Evolutionary conservation across 345 rosid species (phyloP).

Genomic region (Turnera subulata): DNA sequence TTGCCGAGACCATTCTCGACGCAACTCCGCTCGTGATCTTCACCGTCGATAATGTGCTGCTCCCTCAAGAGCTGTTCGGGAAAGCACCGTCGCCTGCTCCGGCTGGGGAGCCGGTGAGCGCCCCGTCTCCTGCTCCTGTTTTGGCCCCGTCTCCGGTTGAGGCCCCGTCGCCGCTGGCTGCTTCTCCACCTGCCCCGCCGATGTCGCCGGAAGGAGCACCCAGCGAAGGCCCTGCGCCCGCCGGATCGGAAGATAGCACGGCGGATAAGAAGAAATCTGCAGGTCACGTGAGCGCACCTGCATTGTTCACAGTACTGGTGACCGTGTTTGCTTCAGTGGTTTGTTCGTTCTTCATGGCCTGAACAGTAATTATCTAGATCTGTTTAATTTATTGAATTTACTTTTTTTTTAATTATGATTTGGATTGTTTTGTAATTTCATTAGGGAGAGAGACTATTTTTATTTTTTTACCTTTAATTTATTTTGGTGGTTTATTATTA

Average conservation of each 20-base stretch:
- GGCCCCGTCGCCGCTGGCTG: conserved; percentile 60
- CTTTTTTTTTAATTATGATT: neutral
- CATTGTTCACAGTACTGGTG: conserved; percentile 32
- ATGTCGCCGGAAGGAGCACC: conserved; percentile 60
- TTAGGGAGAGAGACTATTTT: no score
- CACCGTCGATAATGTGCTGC: conserved; percentile 66
- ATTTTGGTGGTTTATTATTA: neutral
- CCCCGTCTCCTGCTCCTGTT: conserved; percentile 46
- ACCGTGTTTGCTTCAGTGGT: conserved; percentile 25
- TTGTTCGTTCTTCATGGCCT: conserved; percentile 38
- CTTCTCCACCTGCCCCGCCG: conserved; percentile 91
- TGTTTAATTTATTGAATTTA: neutral
- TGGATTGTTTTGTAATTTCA: neutral
- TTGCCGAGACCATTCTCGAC: conserved; percentile 71
- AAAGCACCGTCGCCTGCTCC: conserved; percentile 69
- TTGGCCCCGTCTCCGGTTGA: conserved; percentile 38
- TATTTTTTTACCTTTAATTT: neutral
- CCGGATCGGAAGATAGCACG: conserved; percentile 42
- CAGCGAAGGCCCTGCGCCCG: conserved; percentile 40
- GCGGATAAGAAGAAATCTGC: conserved; percentile 39
- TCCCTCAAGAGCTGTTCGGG: conserved; percentile 69
- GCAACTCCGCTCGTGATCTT: conserved; percentile 67
- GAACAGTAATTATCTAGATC: conserved; percentile 28
- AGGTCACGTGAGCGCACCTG: conserved; percentile 35
- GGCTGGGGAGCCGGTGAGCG: conserved; percentile 44